Evolutionary conservation across 805 yeast genomes (phyloP).

Genomic region (Saccharomyces jurei): DNA sequence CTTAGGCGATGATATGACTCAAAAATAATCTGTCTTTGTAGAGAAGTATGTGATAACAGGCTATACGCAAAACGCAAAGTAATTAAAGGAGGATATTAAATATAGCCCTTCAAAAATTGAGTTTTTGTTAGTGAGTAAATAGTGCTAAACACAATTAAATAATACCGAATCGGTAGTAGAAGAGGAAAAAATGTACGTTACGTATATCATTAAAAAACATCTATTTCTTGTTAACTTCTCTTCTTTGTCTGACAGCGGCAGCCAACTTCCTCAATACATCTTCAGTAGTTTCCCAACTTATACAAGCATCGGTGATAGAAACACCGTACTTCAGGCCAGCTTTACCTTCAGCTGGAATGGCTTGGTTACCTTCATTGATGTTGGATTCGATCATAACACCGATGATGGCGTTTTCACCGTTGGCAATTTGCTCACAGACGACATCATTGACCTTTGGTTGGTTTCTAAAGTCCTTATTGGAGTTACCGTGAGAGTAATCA

Average conservation of each 20-base stretch:
- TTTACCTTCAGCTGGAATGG: slow-evolving; percentile 54
- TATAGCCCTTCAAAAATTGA: background rate
- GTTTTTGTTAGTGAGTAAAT: background rate
- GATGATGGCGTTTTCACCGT: slow-evolving; percentile 71
- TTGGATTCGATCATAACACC: slow-evolving; percentile 96
- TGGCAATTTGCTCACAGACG: slow-evolving; percentile 73
- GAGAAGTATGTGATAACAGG: background rate
- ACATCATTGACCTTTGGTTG: slow-evolving; percentile 86
- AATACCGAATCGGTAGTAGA: background rate
- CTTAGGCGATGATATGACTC: background rate
- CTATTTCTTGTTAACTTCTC: slow-evolving; percentile 35
- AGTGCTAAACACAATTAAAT: background rate
- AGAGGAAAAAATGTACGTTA: background rate
- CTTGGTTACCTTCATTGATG: slow-evolving; percentile 86
- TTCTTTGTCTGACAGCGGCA: slow-evolving; percentile 75
- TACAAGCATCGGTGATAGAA: slow-evolving; percentile 95
- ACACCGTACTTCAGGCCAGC: slow-evolving; percentile 80
- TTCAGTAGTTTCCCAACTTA: slow-evolving; percentile 83
- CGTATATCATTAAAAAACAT: slow-evolving; percentile 1
- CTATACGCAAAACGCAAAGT: background rate
- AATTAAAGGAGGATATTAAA: background rate
- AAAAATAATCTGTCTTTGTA: background rate
- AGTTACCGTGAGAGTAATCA: slow-evolving; percentile 97
- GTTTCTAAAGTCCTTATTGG: slow-evolving; percentile 86
- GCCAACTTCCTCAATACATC: slow-evolving; percentile 72